Evolutionary conservation across 129 eudicot species (phyloP), one percentile per base, ranked within the genome.

Genomic region (Helianthus tuberosus): DNA sequence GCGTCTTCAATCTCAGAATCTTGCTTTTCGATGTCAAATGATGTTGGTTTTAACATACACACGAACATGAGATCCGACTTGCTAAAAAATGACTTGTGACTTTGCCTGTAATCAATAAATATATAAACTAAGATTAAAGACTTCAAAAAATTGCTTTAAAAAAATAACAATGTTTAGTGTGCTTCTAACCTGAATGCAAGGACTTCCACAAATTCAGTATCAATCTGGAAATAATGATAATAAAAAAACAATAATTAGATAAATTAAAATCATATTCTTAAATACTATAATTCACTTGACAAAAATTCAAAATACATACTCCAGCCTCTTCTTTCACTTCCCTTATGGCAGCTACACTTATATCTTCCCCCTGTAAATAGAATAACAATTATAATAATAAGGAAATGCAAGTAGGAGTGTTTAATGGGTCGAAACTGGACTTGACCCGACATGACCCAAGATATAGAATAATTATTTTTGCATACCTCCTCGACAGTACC

Each of bases 291-390:
- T 32, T 32, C 36, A 32, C 36, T 32, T 32, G 36, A 32, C 36
- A 5, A 41, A 43, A 43, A 5, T 32, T 3, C 5, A 55, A 15
- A 64, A 64, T 52, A 82, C 89, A 79, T 88, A 88, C 93, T 46
- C 87, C 93, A 59, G 93, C 17, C 74, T 88, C 93, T 85, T 88
- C 93, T 82, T 82, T 84, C 68, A 88, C 89, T 77, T 88, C 93
- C 62, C 93, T 84, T 11, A 82, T 62, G 63, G 89, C 89, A 64
- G 89, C 93, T 29, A 50, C 71, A 43, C 85, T 54, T 72, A 88
- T 29, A 76, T 82, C 86, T 84, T 88, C 93, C 36, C 93, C 89
- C 91, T 86, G 68, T 47, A n/a, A 16, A 10, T 9, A 57, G 9
- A 71, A 67, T 59, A 46, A 76, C 2, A 1, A 16, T 55, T n/a